Conservation (phyloP, 1,284 basidiomycete genomes). For the Apiotrichum brassicae region DNA sequence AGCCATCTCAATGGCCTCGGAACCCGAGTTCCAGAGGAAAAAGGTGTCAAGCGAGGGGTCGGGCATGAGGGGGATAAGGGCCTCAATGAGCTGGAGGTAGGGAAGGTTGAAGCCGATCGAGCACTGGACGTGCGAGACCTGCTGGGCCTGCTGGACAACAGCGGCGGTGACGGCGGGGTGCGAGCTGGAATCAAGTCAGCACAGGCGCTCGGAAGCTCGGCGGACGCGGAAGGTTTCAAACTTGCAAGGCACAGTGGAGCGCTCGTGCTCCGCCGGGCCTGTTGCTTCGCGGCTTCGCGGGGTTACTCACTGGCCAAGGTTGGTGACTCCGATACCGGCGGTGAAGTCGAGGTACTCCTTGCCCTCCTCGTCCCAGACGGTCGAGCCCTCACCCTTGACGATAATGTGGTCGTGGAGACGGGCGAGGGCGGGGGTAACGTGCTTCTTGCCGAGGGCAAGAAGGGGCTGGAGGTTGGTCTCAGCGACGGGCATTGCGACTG, state of each 20-base stretch:
- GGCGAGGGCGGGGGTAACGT: slow-evolving; percentile 32
- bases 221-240: too few species aligned
- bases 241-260: background rate
- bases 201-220: background rate
- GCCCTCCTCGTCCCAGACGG: slow-evolving; percentile 59
- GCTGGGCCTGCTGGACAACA: slow-evolving; percentile 74
- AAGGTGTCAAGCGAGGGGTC: slow-evolving; percentile 55
- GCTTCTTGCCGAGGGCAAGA: slow-evolving; percentile 21
- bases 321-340: slow-evolving; percentile 62
- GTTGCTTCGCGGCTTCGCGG: background rate
- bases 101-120: slow-evolving; percentile 16
- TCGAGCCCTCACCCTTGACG: slow-evolving; percentile 69
- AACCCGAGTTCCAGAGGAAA: slow-evolving; percentile 85
- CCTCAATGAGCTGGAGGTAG: slow-evolving; percentile 22
- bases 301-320: slow-evolving; percentile 19
- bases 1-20: slow-evolving; percentile 29
- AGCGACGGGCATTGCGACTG: slow-evolving; percentile 15
- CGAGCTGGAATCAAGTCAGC: slow-evolving; percentile 53
- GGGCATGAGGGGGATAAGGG: slow-evolving; percentile 23
- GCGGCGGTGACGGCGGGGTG: slow-evolving; percentile 77
- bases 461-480: slow-evolving; percentile 20
- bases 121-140: slow-evolving; percentile 67
- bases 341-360: slow-evolving; percentile 70
- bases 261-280: background rate
- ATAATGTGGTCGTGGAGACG: slow-evolving; percentile 57